Conservation (phyloP, 2,329 filamentous ascomycete species). For the Diaporthe batatas region DNA sequence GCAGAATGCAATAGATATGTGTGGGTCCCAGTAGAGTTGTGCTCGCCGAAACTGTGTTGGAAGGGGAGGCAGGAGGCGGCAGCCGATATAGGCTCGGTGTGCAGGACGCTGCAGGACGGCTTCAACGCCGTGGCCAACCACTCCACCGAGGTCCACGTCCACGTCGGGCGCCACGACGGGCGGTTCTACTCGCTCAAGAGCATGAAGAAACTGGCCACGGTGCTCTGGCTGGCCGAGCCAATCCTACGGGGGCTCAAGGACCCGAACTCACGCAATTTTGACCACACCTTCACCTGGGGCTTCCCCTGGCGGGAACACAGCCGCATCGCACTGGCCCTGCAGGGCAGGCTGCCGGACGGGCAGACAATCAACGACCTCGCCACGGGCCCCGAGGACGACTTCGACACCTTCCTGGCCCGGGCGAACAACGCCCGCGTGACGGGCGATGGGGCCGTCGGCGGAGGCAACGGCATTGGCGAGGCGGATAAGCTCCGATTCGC, state of each 20-base stretch:
- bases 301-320: slow-evolving; percentile 51
- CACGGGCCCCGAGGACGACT: slow-evolving; percentile 41
- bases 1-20: slow-evolving; percentile 46
- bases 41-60: slow-evolving; percentile 53
- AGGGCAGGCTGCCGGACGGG: slow-evolving; percentile 24
- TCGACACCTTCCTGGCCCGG: slow-evolving; percentile 42
- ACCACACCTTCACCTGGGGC: slow-evolving; percentile 56
- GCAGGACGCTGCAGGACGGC: slow-evolving; percentile 45
- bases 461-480: not conserved
- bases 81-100: slow-evolving; percentile 45
- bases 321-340: slow-evolving; percentile 47
- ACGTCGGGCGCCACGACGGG: slow-evolving; percentile 54
- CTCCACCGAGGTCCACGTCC: slow-evolving; percentile 56
- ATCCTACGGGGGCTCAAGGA: slow-evolving; percentile 53
- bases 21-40: slow-evolving; percentile 55
- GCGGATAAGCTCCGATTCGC: slow-evolving; percentile 17
- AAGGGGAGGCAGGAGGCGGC: slow-evolving; percentile 42
- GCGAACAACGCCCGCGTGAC: not conserved
- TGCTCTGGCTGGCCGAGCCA: slow-evolving; percentile 55
- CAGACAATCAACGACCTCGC: slow-evolving; percentile 28
- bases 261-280: slow-evolving; percentile 54
- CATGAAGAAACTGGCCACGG: slow-evolving; percentile 52
- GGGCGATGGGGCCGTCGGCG: not conserved
- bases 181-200: slow-evolving; percentile 50
- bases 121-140: slow-evolving; percentile 52